phyloP scores from a whole-genome alignment of 306 rosid genomes.

The Lathyrus oleraceus region DNA sequence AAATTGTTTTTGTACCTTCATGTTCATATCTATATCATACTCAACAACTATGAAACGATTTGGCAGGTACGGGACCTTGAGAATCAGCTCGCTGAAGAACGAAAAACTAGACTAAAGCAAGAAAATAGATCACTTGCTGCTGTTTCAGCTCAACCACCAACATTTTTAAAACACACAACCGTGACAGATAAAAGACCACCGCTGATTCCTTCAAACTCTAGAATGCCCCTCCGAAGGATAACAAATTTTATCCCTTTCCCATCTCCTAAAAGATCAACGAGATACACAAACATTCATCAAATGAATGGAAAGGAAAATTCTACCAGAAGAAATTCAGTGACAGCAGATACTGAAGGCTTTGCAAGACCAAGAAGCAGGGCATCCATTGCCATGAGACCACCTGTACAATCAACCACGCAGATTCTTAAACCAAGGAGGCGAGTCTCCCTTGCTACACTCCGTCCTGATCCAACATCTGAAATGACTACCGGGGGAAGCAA shows the following conservation, averaged over 20 bases:
- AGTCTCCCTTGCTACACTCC: conserved; percentile 74
- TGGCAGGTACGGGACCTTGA: conserved; percentile 89
- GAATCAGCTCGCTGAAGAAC: conserved; percentile 82
- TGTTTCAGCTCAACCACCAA: conserved; percentile 56
- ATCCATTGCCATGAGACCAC: conserved; percentile 68
- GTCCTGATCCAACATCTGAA: conserved; percentile 57
- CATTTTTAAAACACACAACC: conserved; percentile 36
- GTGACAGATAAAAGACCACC: conserved; percentile 71
- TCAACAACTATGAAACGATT: neutral
- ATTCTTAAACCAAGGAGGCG: conserved; percentile 79
- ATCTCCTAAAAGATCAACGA: conserved; percentile 56
- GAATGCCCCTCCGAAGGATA: conserved; percentile 74
- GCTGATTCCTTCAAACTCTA: conserved; percentile 63
- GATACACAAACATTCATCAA: conserved; percentile 24
- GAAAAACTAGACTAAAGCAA: conserved; percentile 78
- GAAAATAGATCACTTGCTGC: conserved; percentile 70
- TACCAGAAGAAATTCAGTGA: conserved; percentile 41
- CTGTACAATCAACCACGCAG: conserved; percentile 46
- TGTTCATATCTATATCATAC: neutral
- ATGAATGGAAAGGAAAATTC: conserved; percentile 71
- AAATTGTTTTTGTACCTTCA: neutral
- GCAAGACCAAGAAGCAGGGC: conserved; percentile 61
- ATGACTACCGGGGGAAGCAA: conserved; percentile 34
- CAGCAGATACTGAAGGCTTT: conserved; percentile 36
- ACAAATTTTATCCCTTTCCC: conserved; percentile 59